Evolutionary conservation across 805 yeast species (phyloP), one percentile per base, ranked within the genome.

Genomic region (Pichia nakasei): DNA sequence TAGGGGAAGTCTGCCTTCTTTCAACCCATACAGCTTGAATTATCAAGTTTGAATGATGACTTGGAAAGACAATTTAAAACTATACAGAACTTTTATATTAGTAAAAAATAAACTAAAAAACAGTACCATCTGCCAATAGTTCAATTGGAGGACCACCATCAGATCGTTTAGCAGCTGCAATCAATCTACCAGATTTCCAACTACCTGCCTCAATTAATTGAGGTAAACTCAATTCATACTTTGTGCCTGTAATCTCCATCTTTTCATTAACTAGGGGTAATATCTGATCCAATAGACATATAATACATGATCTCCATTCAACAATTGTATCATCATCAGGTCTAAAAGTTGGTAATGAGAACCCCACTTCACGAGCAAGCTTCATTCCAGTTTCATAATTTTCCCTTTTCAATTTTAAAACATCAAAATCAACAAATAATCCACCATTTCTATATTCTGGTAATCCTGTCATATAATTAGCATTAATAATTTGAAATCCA

Each of bases 391-490:
- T 48, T 19, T 53, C 44, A 12, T 62, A 46, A 11, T 56, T 61
- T 3, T 65, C 69, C 1, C 68, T 66, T 51, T 78, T 78, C 40
- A 79, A 58, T 5, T 60, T 51, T 37, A 79, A 56, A 0, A 78
- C 69, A 12, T 72, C 77, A 38, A 75, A 62, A 56, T 79, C 85
- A 34, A 75, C 72, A 53, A 79, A 67, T 27, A 79, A 59, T 0
- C 85, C 85, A 37, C 85, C 85, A 47, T 79, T 79, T 54, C 85
- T 63, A 52, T 76, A 76, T 55, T 76, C 82, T 8, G 82, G 82
- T 27, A 76, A 61, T 1, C 80, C 82, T 0, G 81, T 76, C 63
- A 72, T 73, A 43, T 65, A 60, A 8, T 57, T 51, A 37, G 70
- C 64, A 48, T 71, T 67, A 11, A 48, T 45, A 26, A 69, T 59